Conservation (phyloP, 2,329 filamentous ascomycete species). For the Phaeoacremonium minimum region DNA sequence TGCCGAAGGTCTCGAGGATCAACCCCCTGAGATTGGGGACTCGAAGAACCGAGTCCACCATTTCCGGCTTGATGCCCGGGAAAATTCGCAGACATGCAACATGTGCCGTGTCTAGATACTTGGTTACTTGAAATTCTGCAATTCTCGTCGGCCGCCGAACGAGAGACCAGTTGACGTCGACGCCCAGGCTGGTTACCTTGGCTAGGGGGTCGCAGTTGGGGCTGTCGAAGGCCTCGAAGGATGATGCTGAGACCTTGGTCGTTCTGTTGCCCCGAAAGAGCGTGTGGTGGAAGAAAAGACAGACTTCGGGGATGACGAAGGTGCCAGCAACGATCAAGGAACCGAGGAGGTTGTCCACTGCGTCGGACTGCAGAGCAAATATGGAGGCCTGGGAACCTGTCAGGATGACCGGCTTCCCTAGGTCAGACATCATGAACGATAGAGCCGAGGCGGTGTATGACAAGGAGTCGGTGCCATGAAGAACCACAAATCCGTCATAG, state of each 20-base stretch:
- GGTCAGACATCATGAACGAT: slow-evolving; percentile 87
- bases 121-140: slow-evolving; percentile 69
- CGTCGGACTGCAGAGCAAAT: slow-evolving; percentile 85
- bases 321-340: slow-evolving; percentile 88
- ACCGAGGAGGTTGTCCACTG: slow-evolving; percentile 83
- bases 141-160: slow-evolving; percentile 72
- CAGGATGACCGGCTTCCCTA: slow-evolving; percentile 87
- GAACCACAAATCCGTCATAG: slow-evolving; percentile 86
- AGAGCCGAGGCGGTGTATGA: slow-evolving; percentile 87
- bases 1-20: slow-evolving; percentile 87
- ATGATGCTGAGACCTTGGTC: slow-evolving; percentile 81
- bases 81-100: slow-evolving; percentile 88
- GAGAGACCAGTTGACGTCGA: slow-evolving; percentile 75
- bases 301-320: slow-evolving; percentile 89
- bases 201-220: slow-evolving; percentile 84
- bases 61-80: slow-evolving; percentile 88
- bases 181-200: slow-evolving; percentile 73
- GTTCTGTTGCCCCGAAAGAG: slow-evolving; percentile 85
- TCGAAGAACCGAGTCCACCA: slow-evolving; percentile 80
- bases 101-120: slow-evolving; percentile 77
- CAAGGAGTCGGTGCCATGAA: slow-evolving; percentile 87
- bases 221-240: slow-evolving; percentile 82
- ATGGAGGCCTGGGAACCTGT: slow-evolving; percentile 83
- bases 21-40: slow-evolving; percentile 75
- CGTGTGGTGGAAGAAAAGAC: slow-evolving; percentile 89